Conservation (phyloP, 768 basidiomycete genomes). For the Tylopilus rubrobrunneus region DNA sequence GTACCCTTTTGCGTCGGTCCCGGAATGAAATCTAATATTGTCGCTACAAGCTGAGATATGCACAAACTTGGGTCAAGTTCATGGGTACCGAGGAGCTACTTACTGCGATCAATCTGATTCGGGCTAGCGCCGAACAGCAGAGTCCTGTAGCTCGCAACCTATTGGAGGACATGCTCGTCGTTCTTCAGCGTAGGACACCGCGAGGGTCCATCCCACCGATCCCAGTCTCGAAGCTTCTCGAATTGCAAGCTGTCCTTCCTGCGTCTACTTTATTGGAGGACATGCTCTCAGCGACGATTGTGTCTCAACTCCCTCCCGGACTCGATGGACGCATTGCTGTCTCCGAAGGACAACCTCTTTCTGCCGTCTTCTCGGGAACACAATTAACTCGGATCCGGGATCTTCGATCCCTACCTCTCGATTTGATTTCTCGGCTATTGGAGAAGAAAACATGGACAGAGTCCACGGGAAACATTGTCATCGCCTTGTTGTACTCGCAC, state of each 20-base stretch:
- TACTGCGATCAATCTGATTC: slow-evolving; percentile 40
- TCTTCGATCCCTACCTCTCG: slow-evolving; percentile 11
- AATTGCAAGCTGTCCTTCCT: slow-evolving; percentile 33
- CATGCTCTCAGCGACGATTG: slow-evolving; percentile 42
- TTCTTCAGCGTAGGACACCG: slow-evolving; percentile 21
- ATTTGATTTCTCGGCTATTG: slow-evolving; percentile 37
- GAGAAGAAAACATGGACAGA: slow-evolving; percentile 39
- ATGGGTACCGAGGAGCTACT: slow-evolving; percentile 42
- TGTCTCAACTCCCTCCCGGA: slow-evolving; percentile 31
- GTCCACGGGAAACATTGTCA: slow-evolving; percentile 42
- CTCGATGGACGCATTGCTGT: slow-evolving; percentile 22
- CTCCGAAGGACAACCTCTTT: slow-evolving; percentile 5
- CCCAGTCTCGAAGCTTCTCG: slow-evolving; percentile 37
- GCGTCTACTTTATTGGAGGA: slow-evolving; percentile 41
- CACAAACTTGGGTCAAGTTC: slow-evolving; percentile 51
- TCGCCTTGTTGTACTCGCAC: slow-evolving; percentile 42
- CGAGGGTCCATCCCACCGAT: slow-evolving; percentile 7
- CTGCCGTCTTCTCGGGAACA: neutral
- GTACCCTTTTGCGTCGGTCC: neutral
- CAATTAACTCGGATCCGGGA: neutral
- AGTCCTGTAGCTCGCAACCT: slow-evolving; percentile 15
- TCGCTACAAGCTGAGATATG: slow-evolving; percentile 12
- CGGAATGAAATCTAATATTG: neutral
- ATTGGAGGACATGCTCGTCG: slow-evolving; percentile 36
- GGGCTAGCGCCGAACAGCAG: slow-evolving; percentile 3